Conservation (phyloP, 2,329 filamentous ascomycete genomes). For the Epichloe brachyelytri region DNA sequence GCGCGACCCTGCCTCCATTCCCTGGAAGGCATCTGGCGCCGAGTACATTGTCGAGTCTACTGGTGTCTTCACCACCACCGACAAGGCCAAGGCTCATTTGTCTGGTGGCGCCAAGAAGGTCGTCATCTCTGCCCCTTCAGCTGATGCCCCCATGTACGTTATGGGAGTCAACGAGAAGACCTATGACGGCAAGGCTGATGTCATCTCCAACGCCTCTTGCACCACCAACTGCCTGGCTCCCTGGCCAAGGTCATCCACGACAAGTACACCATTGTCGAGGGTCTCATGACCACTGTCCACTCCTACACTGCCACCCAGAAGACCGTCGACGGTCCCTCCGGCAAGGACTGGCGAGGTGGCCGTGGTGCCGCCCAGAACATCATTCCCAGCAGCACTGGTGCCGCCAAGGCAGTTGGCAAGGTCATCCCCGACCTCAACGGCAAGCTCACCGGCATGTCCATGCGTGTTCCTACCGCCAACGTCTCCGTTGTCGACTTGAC, state of each 20-base stretch:
- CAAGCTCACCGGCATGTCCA: constrained; percentile 99
- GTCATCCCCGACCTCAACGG: constrained; percentile 96
- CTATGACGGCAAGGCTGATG: constrained; percentile 81
- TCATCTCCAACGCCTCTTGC: constrained; percentile 99
- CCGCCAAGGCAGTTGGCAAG: constrained; percentile 99
- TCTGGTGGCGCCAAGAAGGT: constrained; percentile 98
- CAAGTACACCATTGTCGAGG: constrained; percentile 95
- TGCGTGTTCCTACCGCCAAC: constrained; percentile 98
- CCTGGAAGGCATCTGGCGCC: constrained; percentile 77
- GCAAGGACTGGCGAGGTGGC: constrained; percentile 99
- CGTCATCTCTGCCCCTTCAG: constrained; percentile 81
- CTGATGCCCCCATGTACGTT: constrained; percentile 99
- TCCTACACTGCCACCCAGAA: constrained; percentile 99
- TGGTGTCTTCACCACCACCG: constrained; percentile 97
- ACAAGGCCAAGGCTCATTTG: constrained; percentile 90
- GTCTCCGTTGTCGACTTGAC: constrained; percentile 99
- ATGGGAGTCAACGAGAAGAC: constrained; percentile 96
- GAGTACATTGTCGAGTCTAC: constrained; percentile 96
- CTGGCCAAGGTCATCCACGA: constrained; percentile 99
- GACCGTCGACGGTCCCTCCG: constrained; percentile 94
- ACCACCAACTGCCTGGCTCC: constrained; percentile 99
- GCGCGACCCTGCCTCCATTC: constrained; percentile 79
- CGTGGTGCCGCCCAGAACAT: constrained; percentile 99
- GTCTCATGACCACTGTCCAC: constrained; percentile 99
- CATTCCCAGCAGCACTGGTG: constrained; percentile 97